Base-by-base conservation (phyloP, 225 moss, liverwort and hornwort species). In the Neckera pumila region DNA sequence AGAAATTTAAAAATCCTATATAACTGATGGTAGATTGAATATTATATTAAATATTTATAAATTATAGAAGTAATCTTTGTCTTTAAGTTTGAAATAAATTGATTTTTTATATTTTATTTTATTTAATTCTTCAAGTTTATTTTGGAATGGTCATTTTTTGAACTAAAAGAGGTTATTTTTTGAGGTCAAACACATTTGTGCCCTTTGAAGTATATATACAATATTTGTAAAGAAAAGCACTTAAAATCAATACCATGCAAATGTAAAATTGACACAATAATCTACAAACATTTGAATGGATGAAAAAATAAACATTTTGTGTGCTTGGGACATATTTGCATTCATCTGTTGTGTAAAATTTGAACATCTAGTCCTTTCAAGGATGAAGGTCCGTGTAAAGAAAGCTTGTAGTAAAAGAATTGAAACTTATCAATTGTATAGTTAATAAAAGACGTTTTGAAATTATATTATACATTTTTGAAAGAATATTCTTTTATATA, bases 351-450 rank as follows among this genome's bases (percentile, higher is more conserved):
- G 7, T 69, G 38, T 12, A 22, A 11, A 38, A 69, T 38, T 38
- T 12, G 13, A n/a, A 38, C 0, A 1, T 67, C 0, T 38, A 0
- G 4, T 23, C 23, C 1, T 38, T 66, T 38, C 7, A 23, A 0
- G 19, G 20, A 5, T 66, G 6, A 66, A 66, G 1, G 1, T 49
- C 12, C 11, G 12, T 66, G 11, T 20, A 36, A 18, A 34, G 3
- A 10, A 10, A 18, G 18, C 34, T 1, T 33, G 0, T 34, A 64
- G 1, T 66, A 6, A 66, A 66, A 66, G 36, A 66, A 36, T 66
- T 19, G 19, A 19, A 0, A 65, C 33, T 64, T 64, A 34, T 64
- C 7, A 64, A 34, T 64, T 34, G 3, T 18, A 34, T 18, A 17
- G 33, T 33, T 64, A 33, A 64, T 64, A 64, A 64, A 33, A 63